A percentile compares a stretch with the other conserved stretches of the same genome.
Conservation (phyloP, 2,329 filamentous ascomycete genomes). For the Aspergillus fructus region DNA sequence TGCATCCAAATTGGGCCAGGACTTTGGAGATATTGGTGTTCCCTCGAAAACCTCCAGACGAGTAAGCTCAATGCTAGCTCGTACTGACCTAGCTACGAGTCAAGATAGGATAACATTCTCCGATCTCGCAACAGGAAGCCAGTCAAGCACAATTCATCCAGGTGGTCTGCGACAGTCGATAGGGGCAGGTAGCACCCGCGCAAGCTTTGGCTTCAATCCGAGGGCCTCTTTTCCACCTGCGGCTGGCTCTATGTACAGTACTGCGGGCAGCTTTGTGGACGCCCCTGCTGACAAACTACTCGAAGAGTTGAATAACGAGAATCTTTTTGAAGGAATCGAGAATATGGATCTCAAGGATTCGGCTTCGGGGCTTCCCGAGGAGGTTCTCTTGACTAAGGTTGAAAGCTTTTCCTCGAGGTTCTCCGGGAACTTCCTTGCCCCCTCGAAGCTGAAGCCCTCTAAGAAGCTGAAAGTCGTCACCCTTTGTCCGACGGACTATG, state of each 20-base stretch:
- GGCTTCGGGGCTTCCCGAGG: slow-evolving; percentile 69
- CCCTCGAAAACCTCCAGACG: slow-evolving; percentile 67
- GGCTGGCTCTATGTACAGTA: slow-evolving; percentile 46
- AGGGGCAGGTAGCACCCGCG: slow-evolving; percentile 63
- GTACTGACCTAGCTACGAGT: slow-evolving; percentile 81
- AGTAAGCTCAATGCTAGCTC: slow-evolving; percentile 85
- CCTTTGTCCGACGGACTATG: slow-evolving; percentile 50
- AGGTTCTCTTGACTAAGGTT: slow-evolving; percentile 70
- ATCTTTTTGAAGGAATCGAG: slow-evolving; percentile 66
- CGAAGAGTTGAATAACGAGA: slow-evolving; percentile 64
- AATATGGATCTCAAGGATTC: slow-evolving; percentile 72
- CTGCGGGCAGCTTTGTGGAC: slow-evolving; percentile 64
- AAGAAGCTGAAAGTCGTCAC: slow-evolving; percentile 58
- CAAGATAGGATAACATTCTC: slow-evolving; percentile 79
- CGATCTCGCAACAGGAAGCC: slow-evolving; percentile 60
- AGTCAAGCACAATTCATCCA: slow-evolving; percentile 35
- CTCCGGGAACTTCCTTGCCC: slow-evolving; percentile 30
- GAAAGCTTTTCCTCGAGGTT: slow-evolving; percentile 63
- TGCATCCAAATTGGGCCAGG: slow-evolving; percentile 70
- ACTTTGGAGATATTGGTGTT: slow-evolving; percentile 56
- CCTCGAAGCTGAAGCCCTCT: slow-evolving; percentile 24
- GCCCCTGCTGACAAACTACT: slow-evolving; percentile 68
- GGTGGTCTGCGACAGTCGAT: slow-evolving; percentile 68
- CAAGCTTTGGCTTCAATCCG: slow-evolving; percentile 57
- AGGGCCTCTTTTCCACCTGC: slow-evolving; percentile 58